Percentiles rank a stretch among this genome's conserved stretches.
phyloP scores from a whole-genome alignment of 2,329 filamentous ascomycete genomes.

The Cercospora beticola region DNA sequence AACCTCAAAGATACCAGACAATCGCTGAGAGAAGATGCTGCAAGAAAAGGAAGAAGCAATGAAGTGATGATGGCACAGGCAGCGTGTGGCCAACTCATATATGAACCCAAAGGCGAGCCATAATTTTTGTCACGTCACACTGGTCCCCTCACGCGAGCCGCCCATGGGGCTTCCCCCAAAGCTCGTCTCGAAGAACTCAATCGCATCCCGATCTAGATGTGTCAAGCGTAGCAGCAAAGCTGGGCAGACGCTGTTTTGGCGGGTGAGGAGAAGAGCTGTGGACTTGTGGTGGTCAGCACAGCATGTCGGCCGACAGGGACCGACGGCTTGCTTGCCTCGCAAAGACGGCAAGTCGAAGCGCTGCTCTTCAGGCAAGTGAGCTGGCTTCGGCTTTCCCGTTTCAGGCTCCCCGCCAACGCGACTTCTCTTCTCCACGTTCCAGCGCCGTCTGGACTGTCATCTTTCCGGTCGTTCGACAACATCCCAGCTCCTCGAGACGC shows the following conservation, averaged over 20 bases:
- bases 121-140: constrained; percentile 28
- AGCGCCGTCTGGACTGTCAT: neutral
- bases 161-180: constrained; percentile 2
- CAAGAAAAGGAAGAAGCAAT: constrained; percentile 9
- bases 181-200: constrained; percentile 20
- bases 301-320: constrained; percentile 13
- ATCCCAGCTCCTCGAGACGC: constrained; percentile 1
- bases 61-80: neutral
- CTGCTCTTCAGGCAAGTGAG: neutral
- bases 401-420: constrained; percentile 4
- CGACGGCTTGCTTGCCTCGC: constrained; percentile 8
- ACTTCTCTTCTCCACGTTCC: constrained; percentile 9
- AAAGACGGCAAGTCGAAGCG: constrained; percentile 20
- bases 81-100: neutral
- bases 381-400: constrained; percentile 12
- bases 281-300: constrained; percentile 2
- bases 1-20: neutral
- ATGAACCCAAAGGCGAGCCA: neutral
- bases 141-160: constrained; percentile 11
- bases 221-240: neutral
- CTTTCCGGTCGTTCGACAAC: constrained; percentile 1
- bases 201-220: constrained; percentile 18
- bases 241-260: constrained; percentile 1
- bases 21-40: neutral
- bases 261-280: constrained; percentile 7